Evolutionary conservation across 1,284 basidiomycete genomes (phyloP).

Genomic region (Marasmius oreades): DNA sequence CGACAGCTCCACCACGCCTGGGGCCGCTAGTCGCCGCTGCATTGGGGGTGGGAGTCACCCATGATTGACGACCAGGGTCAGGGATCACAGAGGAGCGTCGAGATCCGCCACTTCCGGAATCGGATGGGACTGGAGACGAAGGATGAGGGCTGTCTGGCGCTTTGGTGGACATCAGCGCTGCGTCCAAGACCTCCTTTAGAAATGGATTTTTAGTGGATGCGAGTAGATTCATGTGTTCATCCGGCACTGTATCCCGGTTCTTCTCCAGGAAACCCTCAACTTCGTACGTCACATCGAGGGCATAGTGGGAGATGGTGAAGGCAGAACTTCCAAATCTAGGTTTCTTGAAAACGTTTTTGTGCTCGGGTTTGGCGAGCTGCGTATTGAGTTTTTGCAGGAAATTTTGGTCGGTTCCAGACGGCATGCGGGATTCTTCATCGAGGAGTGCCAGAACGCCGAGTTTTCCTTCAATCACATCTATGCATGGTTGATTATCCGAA

Average conservation of each 20-base stretch:
- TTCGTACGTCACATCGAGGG: constrained; percentile 97
- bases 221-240: constrained; percentile 92
- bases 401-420: constrained; percentile 89
- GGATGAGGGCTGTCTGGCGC: constrained; percentile 60
- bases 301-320: constrained; percentile 98
- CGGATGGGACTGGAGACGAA: constrained; percentile 67
- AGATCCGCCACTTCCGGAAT: constrained; percentile 69
- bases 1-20: constrained; percentile 59
- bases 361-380: constrained; percentile 83
- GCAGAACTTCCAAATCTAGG: constrained; percentile 96
- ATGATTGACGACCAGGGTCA: constrained; percentile 76
- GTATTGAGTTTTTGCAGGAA: constrained; percentile 93
- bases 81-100: constrained; percentile 80
- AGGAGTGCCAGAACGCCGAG: constrained; percentile 93
- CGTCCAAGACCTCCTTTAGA: constrained; percentile 91
- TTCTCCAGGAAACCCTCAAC: constrained; percentile 99
- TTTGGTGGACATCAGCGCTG: constrained; percentile 76
- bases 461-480: constrained; percentile 97
- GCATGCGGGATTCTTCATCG: constrained; percentile 97
- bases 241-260: constrained; percentile 98
- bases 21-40: constrained; percentile 35
- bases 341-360: constrained; percentile 94
- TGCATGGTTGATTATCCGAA: constrained; percentile 98
- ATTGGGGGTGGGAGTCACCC: constrained; percentile 47
- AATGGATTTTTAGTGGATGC: constrained; percentile 87